phyloP scores from a whole-genome alignment of 1,284 basidiomycete species.

The Ceratobasidium sp. region DNA sequence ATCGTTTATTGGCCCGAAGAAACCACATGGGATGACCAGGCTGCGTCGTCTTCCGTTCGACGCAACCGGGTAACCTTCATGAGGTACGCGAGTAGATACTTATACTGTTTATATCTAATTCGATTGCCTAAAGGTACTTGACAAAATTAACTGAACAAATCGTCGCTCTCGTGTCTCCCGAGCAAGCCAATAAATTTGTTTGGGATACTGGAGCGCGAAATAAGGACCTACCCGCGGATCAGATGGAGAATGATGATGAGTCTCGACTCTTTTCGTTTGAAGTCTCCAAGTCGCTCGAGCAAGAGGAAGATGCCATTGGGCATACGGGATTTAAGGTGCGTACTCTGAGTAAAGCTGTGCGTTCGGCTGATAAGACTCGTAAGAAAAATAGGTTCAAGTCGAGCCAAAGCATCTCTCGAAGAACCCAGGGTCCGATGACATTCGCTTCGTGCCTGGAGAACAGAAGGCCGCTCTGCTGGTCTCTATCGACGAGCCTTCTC shows the following conservation, averaged over 20 bases:
- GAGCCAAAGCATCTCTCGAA: conserved; percentile 15
- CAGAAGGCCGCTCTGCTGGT: conserved; percentile 25
- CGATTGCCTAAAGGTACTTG: conserved; percentile 39
- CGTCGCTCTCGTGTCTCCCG: conserved; percentile 40
- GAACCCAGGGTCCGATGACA: not conserved
- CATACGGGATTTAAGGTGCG: conserved; percentile 59
- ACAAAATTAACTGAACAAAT: conserved; percentile 45
- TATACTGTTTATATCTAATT: not conserved
- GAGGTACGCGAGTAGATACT: conserved; percentile 17
- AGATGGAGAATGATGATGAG: not conserved
- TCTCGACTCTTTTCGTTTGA: conserved; percentile 54
- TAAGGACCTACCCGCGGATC: conserved; percentile 26
- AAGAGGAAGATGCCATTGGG: conserved; percentile 62
- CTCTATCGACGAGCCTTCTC: not conserved
- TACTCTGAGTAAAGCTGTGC: too few species aligned
- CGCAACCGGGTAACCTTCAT: conserved; percentile 46
- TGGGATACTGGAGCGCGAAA: conserved; percentile 29
- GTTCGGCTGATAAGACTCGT: too few species aligned
- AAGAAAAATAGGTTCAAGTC: not conserved
- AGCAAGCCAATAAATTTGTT: conserved; percentile 41
- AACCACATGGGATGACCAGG: conserved; percentile 45
- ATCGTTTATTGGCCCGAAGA: conserved; percentile 47
- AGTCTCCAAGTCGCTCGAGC: conserved; percentile 66
- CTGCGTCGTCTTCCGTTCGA: conserved; percentile 42
- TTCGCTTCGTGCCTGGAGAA: conserved; percentile 27